phyloP scores from a whole-genome alignment of 1,139 yeast species.

The Kodamaea suecica region DNA sequence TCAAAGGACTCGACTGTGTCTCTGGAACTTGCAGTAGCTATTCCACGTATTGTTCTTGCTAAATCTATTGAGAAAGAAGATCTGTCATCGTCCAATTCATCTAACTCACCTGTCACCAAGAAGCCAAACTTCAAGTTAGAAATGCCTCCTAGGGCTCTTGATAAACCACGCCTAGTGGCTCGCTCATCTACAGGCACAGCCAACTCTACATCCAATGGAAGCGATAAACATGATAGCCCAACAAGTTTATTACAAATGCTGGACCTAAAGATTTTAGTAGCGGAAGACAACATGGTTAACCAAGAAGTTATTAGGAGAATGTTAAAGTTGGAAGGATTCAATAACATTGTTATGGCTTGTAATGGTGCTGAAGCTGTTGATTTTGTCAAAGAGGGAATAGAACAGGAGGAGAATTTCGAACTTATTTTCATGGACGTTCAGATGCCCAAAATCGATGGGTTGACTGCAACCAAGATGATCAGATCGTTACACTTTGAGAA shows the following conservation, averaged over 20 bases:
- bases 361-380: slow-evolving; percentile 90
- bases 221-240: slow-evolving; percentile 18
- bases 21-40: background rate
- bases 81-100: slow-evolving; percentile 2
- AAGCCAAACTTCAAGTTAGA: slow-evolving; percentile 12
- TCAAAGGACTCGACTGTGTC: slow-evolving; percentile 8
- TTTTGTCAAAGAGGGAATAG: slow-evolving; percentile 51
- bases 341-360: slow-evolving; percentile 68
- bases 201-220: slow-evolving; percentile 28
- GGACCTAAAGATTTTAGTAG: slow-evolving; percentile 67
- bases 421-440: slow-evolving; percentile 93
- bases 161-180: slow-evolving; percentile 47
- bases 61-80: background rate
- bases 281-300: slow-evolving; percentile 89
- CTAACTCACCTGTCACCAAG: slow-evolving; percentile 3
- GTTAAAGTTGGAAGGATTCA: slow-evolving; percentile 76
- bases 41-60: slow-evolving; percentile 1
- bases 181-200: slow-evolving; percentile 60
- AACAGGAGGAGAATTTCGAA: slow-evolving; percentile 48
- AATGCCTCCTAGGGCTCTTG: slow-evolving; percentile 20
- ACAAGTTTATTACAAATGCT: slow-evolving; percentile 30
- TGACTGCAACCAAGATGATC: slow-evolving; percentile 73
- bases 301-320: slow-evolving; percentile 87
- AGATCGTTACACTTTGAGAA: slow-evolving; percentile 59
- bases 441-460: slow-evolving; percentile 91